phyloP scores from a whole-genome alignment of 1,139 yeast species.

The Geotrichum candidum region DNA sequence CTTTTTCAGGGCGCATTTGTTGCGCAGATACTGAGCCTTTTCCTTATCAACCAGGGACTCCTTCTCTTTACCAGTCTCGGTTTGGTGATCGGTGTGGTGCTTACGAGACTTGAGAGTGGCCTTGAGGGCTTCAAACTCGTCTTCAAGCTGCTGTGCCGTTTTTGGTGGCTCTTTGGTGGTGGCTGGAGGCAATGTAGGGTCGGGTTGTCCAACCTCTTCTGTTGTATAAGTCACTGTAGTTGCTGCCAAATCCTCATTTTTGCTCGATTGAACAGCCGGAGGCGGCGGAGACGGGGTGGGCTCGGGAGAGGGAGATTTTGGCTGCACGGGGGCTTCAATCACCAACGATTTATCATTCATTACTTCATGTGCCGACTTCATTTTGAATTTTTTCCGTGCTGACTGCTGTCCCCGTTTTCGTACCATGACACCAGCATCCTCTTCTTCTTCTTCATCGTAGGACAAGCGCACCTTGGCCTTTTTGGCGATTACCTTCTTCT shows the following conservation, averaged over 20 bases:
- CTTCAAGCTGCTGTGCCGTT: constrained; percentile 1
- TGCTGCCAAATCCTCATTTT: not conserved
- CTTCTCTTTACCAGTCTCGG: not conserved
- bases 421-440: constrained; percentile 12
- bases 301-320: not conserved
- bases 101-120: not conserved
- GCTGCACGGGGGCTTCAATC: not conserved
- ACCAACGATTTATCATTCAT: constrained; percentile 8
- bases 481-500: constrained; percentile 25
- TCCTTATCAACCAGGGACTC: constrained; percentile 3
- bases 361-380: constrained; percentile 14
- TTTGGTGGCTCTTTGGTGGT: not conserved
- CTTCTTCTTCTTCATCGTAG: constrained; percentile 23
- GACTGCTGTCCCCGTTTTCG: not conserved
- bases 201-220: not conserved
- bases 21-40: not conserved
- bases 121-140: constrained; percentile 6
- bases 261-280: not conserved
- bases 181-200: not conserved
- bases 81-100: not conserved
- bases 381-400: constrained; percentile 7
- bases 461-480: constrained; percentile 27
- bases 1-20: not conserved
- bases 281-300: not conserved
- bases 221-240: not conserved